Base-by-base conservation (phyloP, 75 land plant species). In the Chamaecyparis obtusa region DNA sequence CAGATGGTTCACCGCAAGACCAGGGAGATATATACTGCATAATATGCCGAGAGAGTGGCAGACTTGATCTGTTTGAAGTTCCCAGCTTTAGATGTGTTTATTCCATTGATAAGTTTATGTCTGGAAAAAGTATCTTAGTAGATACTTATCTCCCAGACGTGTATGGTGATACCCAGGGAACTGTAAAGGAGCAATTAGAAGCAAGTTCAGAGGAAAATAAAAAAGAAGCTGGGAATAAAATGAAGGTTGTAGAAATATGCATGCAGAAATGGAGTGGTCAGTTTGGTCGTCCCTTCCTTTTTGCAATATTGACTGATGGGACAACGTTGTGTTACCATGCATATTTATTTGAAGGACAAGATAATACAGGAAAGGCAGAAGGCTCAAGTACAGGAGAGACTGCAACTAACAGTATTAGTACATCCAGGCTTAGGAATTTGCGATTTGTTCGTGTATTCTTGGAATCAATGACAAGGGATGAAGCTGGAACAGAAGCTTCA, bases 301-400 rank as follows among this genome's bases (percentile, higher is more conserved):
- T 97, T 89, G 97, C 89, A 60, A 88, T 96, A 67, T 85, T 98
- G 75, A 95, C 88, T 87, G 99, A 98, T 92, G 99, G 99, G 39
- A 96, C 97, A 41, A 85, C 96, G 85, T 93, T 98, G 13, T 96
- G 94, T 75, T 98, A 97, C 89, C 97, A 95, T 88, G 99, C 99
- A 56, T 98, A 92, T 86, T 77, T 93, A 21, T 97, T 89, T 90
- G 99, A 97, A 83, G 93, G 90, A 56, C 86, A 85, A 46, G 99
- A 98, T 49, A 90, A 86, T 88, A 71, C 88, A 30, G 56, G 89
- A 6, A 92, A 93, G 87, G 57, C 14, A 81, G 95, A 94, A 37
- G 92, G 86, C 16, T 51, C 83, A 8, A 48, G 64, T 72, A 84
- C 90, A 72, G 41, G 49, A 1, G 86, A 87, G 24, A 81, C 69